phyloP scores from a whole-genome alignment of 2,329 filamentous ascomycete genomes.

The Clonostachys rosea region DNA sequence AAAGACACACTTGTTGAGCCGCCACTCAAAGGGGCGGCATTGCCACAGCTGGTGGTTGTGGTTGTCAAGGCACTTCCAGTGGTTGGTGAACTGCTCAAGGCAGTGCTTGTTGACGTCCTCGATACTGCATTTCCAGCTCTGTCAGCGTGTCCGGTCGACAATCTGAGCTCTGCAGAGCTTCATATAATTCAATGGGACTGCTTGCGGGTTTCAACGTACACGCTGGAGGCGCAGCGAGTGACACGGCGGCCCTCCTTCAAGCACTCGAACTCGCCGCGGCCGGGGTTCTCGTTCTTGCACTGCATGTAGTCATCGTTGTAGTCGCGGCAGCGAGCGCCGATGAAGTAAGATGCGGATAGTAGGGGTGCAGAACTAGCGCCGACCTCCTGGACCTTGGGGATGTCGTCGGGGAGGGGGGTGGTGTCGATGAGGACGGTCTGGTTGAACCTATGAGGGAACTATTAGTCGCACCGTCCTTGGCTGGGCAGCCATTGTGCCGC shows the following conservation, averaged over 20 bases:
- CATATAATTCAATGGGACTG: not conserved
- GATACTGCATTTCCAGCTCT: slow-evolving; percentile 48
- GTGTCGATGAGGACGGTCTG: slow-evolving; percentile 92
- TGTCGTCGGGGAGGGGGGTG: slow-evolving; percentile 85
- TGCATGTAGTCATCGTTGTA: slow-evolving; percentile 99
- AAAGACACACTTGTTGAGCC: slow-evolving; percentile 91
- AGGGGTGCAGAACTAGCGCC: slow-evolving; percentile 90
- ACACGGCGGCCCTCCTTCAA: slow-evolving; percentile 95
- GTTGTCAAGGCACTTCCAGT: slow-evolving; percentile 95
- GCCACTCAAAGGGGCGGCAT: slow-evolving; percentile 82
- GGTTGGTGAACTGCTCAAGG: slow-evolving; percentile 81
- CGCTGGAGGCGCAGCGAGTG: slow-evolving; percentile 91
- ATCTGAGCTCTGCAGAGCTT: not conserved
- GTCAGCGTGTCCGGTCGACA: not conserved
- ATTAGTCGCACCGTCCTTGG: slow-evolving; percentile 19
- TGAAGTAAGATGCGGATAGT: slow-evolving; percentile 91
- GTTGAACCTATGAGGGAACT: slow-evolving; percentile 67
- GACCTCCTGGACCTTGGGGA: slow-evolving; percentile 91
- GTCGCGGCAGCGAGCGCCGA: slow-evolving; percentile 86
- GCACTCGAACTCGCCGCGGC: slow-evolving; percentile 88
- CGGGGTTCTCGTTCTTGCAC: slow-evolving; percentile 94
- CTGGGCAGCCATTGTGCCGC: not conserved
- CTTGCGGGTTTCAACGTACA: slow-evolving; percentile 58
- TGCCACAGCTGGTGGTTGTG: slow-evolving; percentile 98
- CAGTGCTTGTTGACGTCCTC: slow-evolving; percentile 96